Evolutionary conservation across 805 yeast species (phyloP).

Genomic region (Pichia thaimueangensis): DNA sequence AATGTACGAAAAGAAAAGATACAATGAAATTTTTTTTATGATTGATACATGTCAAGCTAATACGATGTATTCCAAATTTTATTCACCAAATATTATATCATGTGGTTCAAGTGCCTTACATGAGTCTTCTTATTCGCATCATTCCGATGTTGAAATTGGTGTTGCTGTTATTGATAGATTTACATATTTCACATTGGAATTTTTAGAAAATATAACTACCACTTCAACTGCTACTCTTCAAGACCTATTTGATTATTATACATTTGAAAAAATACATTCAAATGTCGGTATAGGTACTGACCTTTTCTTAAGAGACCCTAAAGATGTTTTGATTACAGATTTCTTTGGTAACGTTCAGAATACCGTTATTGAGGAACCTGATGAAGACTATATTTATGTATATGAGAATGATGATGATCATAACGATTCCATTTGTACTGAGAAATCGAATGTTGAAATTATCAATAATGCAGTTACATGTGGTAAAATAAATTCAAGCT

Average conservation of each 20-base stretch:
- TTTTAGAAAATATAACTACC: constrained; percentile 71
- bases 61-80: constrained; percentile 90
- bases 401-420: constrained; percentile 37
- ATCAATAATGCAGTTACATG: neutral
- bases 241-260: constrained; percentile 79
- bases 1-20: constrained; percentile 92
- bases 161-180: constrained; percentile 97
- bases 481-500: neutral
- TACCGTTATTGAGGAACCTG: constrained; percentile 41
- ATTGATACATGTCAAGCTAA: constrained; percentile 98
- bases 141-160: constrained; percentile 91
- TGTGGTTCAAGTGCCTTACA: constrained; percentile 87
- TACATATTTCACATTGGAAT: constrained; percentile 86
- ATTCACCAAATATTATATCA: constrained; percentile 86
- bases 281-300: constrained; percentile 91
- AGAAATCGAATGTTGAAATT: no score
- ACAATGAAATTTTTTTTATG: constrained; percentile 95
- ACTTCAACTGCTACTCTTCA: constrained; percentile 69
- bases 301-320: constrained; percentile 57
- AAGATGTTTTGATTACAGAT: constrained; percentile 76
- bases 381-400: constrained; percentile 7
- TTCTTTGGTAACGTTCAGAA: constrained; percentile 91
- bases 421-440: no score
- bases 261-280: constrained; percentile 80
- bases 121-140: constrained; percentile 92